Percentiles rank a stretch among this genome's conserved stretches.
Evolutionary conservation across 2,329 filamentous ascomycete species (phyloP).

Genomic region (Trichoderma pleuroti): DNA sequence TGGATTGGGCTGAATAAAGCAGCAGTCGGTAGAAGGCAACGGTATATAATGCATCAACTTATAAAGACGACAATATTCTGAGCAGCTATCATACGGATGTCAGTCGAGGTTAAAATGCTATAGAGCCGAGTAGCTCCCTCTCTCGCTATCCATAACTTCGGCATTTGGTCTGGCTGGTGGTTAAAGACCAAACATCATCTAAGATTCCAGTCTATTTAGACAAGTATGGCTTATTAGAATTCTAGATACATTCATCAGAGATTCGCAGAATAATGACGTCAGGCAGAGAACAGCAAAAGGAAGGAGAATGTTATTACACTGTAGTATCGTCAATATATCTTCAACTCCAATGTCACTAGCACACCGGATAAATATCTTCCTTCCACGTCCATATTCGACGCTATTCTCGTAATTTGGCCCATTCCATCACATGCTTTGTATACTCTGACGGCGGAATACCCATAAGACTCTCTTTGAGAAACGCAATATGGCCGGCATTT

Average conservation of each 20-base stretch:
- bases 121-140: neutral
- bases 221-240: too few species aligned
- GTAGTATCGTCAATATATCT: too few species aligned
- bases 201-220: neutral
- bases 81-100: neutral
- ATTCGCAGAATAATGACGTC: too few species aligned
- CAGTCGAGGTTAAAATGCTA: neutral
- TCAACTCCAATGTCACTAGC: neutral
- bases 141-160: neutral
- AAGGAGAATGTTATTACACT: too few species aligned
- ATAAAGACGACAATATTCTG: neutral
- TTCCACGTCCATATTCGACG: neutral
- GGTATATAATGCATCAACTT: too few species aligned
- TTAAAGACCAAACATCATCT: neutral
- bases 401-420: neutral
- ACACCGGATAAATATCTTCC: neutral
- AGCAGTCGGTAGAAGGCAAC: rapidly evolving
- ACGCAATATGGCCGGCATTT: neutral
- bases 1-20: neutral
- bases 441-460: neutral
- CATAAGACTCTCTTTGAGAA: neutral
- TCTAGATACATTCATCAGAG: too few species aligned
- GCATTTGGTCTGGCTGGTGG: neutral
- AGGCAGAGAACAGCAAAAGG: too few species aligned
- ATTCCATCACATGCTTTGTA: neutral